Base-by-base conservation (phyloP, 495 filamentous ascomycete genomes). In the Acidomyces sp. region DNA sequence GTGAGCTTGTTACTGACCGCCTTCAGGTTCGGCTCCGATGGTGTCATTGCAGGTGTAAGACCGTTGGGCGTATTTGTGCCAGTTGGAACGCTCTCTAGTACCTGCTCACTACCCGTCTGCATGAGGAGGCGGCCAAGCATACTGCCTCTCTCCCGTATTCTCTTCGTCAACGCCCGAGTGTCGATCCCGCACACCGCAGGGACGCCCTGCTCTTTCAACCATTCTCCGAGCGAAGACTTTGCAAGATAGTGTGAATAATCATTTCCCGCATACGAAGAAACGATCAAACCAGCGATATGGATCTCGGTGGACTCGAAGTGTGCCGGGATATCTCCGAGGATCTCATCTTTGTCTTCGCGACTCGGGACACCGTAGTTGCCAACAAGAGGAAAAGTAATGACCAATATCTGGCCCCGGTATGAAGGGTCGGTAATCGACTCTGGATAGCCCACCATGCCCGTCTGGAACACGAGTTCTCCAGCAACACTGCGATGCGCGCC, bases 401-500 rank as follows among this genome's bases (percentile, higher is more conserved):
- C 83, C 37, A 93, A 72, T 36, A 93, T 86, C 62, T 93, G 85
- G 26, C 85, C 85, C 12, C 81, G 81, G 61, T 93, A 93, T 41
- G 85, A 93, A 45, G 85, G 85, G 53, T 93, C 85, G 36, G 85
- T 93, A 53, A 93, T 71, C 10, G 83, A 87, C 66, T 97, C 90
- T 22, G 90, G 87, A 57, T 97, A 97, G 46, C 90, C 90, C 41
- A 97, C 90, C 90, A 97, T 93, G 56, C 90, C 90, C 35, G 90
- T 97, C 70, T 97, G 90, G 67, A 97, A 97, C 62, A 97, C 90
- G 57, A 96, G 68, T 72, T 97, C 90, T 54, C 90, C 90, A 43
- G 88, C 79, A 52, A 90, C 74, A 57, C 80, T 92, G 70, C 83
- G 90, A 55, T 84, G 69, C 19, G 86, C 84, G 56, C 90, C 90